These are phyloP conservation scores for Eimeria nieschulzi DNA, from an alignment of 169 alveolate species.

Conservation along the genomic window DNA sequence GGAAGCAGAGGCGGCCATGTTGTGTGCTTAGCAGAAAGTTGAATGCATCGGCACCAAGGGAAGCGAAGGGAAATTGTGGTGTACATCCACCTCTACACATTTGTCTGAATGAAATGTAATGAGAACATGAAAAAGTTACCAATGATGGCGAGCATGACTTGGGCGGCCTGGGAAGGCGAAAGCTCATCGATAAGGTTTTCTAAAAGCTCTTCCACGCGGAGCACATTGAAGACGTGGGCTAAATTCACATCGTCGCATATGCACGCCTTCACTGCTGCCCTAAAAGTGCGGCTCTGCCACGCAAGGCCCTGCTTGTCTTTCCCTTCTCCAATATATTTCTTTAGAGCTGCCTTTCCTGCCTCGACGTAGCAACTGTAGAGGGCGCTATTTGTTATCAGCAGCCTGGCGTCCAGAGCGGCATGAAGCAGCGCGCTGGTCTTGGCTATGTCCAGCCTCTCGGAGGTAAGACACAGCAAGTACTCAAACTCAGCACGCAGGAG, in stretches of 20 bases:
- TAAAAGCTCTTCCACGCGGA: slow-evolving; percentile 67
- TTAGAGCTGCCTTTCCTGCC: slow-evolving; percentile 48
- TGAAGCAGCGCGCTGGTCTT: slow-evolving; percentile 66
- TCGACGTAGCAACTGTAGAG: slow-evolving; percentile 32
- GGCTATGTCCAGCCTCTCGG: slow-evolving; percentile 69
- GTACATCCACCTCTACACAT: background rate
- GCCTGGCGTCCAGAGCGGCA: slow-evolving; percentile 52
- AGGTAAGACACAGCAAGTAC: slow-evolving; percentile 29
- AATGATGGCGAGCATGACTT: slow-evolving; percentile 45
- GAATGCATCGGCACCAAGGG: too few species aligned
- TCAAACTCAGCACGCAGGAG: slow-evolving; percentile 65
- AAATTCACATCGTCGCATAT: slow-evolving; percentile 66
- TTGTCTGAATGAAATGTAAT: too few species aligned
- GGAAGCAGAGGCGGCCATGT: too few species aligned
- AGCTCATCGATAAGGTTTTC: slow-evolving; percentile 57
- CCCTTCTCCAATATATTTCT: slow-evolving; percentile 41
- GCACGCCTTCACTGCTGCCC: slow-evolving; percentile 61
- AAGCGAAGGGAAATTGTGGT: background rate
- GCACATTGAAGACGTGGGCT: slow-evolving; percentile 54
- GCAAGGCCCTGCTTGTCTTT: slow-evolving; percentile 50
- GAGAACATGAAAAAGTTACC: slow-evolving; percentile 7
- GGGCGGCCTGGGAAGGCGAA: slow-evolving; percentile 46
- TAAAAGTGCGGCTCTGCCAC: slow-evolving; percentile 63
- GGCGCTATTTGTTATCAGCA: slow-evolving; percentile 23
- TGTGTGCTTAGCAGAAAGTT: too few species aligned